Conservation (phyloP, 2,329 filamentous ascomycete genomes). For the Microsporum audouinii region DNA sequence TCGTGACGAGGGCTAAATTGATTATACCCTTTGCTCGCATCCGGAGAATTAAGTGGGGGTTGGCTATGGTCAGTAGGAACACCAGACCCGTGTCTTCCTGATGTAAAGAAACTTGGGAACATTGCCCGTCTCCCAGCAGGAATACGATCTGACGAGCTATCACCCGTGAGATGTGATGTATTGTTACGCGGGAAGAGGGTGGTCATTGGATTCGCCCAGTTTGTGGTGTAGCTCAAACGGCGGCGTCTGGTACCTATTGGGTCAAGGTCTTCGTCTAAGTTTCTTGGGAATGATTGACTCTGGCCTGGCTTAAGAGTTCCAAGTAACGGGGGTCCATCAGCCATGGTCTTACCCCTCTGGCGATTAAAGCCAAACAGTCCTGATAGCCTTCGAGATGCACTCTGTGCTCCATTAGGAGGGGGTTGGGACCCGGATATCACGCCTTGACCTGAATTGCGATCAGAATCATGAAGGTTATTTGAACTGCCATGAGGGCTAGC, state of each 20-base stretch:
- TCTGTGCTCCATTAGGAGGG: slow-evolving; percentile 32
- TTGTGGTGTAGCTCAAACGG: slow-evolving; percentile 46
- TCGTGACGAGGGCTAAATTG: slow-evolving; percentile 38
- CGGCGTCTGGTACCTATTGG: slow-evolving; percentile 40
- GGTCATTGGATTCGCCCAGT: slow-evolving; percentile 42
- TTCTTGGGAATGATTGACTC: slow-evolving; percentile 53
- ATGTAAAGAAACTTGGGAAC: slow-evolving; percentile 36
- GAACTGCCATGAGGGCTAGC: slow-evolving; percentile 37
- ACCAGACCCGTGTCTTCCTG: slow-evolving; percentile 28
- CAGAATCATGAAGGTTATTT: slow-evolving; percentile 26
- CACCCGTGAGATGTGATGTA: slow-evolving; percentile 31
- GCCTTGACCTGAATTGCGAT: slow-evolving; percentile 20
- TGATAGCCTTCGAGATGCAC: slow-evolving; percentile 44
- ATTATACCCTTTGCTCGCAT: slow-evolving; percentile 33
- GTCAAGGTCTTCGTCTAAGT: slow-evolving; percentile 42
- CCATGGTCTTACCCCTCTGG: slow-evolving; percentile 49
- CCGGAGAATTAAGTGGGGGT: slow-evolving; percentile 23
- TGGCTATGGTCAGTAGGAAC: slow-evolving; percentile 22
- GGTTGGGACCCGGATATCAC: slow-evolving; percentile 6
- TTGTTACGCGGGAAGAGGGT: slow-evolving; percentile 36
- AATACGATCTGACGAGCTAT: slow-evolving; percentile 29
- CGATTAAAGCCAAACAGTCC: slow-evolving; percentile 48
- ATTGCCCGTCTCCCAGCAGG: slow-evolving; percentile 26
- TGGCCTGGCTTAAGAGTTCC: slow-evolving; percentile 50
- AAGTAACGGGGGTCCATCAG: slow-evolving; percentile 46